Evolutionary conservation across 495 filamentous ascomycete species (phyloP).

Genomic region (Aspergillus ostianus): DNA sequence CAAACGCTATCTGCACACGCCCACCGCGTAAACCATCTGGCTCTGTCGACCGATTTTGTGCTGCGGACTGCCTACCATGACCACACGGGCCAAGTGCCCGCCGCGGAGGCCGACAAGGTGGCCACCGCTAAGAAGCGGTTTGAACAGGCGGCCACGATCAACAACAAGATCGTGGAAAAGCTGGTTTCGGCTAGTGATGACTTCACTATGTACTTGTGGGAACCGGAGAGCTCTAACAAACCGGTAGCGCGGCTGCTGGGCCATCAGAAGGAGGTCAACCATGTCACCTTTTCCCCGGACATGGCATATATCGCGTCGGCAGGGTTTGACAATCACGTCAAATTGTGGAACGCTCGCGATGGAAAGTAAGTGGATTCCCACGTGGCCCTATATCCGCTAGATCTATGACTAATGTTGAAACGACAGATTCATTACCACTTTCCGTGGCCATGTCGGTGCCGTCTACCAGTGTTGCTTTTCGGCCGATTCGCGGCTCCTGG

Average conservation of each 20-base stretch:
- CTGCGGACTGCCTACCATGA: conserved; percentile 86
- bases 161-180: conserved; percentile 77
- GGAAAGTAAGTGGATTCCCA: conserved; percentile 51
- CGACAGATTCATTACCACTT: conserved; percentile 70
- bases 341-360: conserved; percentile 74
- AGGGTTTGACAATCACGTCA: conserved; percentile 90
- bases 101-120: conserved; percentile 65
- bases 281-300: conserved; percentile 91
- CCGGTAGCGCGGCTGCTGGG: conserved; percentile 84
- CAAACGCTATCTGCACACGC: conserved; percentile 80
- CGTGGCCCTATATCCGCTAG: neutral
- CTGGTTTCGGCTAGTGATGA: conserved; percentile 91
- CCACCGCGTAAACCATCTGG: conserved; percentile 95
- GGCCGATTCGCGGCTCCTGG: conserved; percentile 80
- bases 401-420: conserved; percentile 6
- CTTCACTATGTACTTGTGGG: conserved; percentile 96
- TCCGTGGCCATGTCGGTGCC: conserved; percentile 89
- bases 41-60: conserved; percentile 90
- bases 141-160: conserved; percentile 77
- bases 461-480: conserved; percentile 91
- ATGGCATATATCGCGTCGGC: conserved; percentile 82
- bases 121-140: conserved; percentile 81
- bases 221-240: conserved; percentile 74
- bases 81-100: conserved; percentile 70
- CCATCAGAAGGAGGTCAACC: conserved; percentile 95